phyloP scores from a whole-genome alignment of 371 early-diverging fungal genomes.

The Rhizopus delemar region DNA sequence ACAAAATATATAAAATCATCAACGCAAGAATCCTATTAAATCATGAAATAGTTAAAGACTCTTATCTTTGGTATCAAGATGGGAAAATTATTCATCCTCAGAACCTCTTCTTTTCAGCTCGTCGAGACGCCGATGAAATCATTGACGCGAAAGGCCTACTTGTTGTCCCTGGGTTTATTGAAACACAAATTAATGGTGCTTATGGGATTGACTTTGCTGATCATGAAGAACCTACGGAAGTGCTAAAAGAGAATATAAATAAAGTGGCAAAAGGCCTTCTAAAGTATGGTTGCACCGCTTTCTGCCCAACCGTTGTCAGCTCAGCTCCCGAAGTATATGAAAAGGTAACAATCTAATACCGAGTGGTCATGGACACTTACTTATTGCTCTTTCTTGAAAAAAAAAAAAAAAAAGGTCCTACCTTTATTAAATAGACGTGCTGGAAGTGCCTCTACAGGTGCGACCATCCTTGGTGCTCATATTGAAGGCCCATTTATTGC shows the following conservation, averaged over 20 bases:
- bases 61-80: slow-evolving; percentile 74
- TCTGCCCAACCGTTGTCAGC: slow-evolving; percentile 84
- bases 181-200: slow-evolving; percentile 85
- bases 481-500: slow-evolving; percentile 85
- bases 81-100: slow-evolving; percentile 81
- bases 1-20: slow-evolving; percentile 72
- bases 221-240: slow-evolving; percentile 42
- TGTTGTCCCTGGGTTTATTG: slow-evolving; percentile 81
- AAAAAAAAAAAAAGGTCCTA: slow-evolving; percentile 43
- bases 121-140: slow-evolving; percentile 66
- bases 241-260: slow-evolving; percentile 54
- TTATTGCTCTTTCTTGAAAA: background rate
- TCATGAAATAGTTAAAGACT: slow-evolving; percentile 70
- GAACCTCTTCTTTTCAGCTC: slow-evolving; percentile 68
- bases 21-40: slow-evolving; percentile 77
- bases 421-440: slow-evolving; percentile 68
- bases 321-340: slow-evolving; percentile 74
- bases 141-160: slow-evolving; percentile 77
- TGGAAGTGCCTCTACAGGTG: slow-evolving; percentile 72
- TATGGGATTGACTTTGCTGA: slow-evolving; percentile 85
- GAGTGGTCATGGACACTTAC: background rate
- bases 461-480: slow-evolving; percentile 83
- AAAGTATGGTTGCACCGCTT: slow-evolving; percentile 79
- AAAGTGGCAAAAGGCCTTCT: slow-evolving; percentile 77
- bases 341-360: slow-evolving; percentile 45